Evolutionary conservation across 164 flowering plant species (phyloP).

Genomic region (Piper betle): DNA sequence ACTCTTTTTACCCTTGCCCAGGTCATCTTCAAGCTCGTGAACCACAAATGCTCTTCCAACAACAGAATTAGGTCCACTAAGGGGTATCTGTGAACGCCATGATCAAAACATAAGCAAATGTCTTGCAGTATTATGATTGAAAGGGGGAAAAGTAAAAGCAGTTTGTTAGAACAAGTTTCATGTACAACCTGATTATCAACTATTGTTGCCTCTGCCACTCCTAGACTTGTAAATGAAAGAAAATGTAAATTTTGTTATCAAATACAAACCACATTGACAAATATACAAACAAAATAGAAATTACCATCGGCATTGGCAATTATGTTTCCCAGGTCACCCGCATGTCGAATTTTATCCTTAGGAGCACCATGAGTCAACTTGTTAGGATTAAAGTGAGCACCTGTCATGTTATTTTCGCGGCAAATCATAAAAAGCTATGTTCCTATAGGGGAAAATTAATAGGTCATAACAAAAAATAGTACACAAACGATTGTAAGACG

Average conservation of each 20-base stretch:
- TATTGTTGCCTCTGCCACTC: constrained; percentile 89
- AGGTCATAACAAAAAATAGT: not conserved
- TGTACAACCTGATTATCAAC: constrained; percentile 65
- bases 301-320: constrained; percentile 82
- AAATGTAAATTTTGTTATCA: not conserved
- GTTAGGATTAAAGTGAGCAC: constrained; percentile 84
- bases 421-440: not conserved
- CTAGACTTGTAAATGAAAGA: constrained; percentile 19
- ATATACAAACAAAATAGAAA: constrained; percentile 1
- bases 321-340: constrained; percentile 99
- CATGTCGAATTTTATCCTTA: constrained; percentile 81
- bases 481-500: too few relatives aligned
- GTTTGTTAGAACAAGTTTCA: not conserved
- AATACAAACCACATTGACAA: not conserved
- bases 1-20: constrained; percentile 71
- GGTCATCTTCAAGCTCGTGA: constrained; percentile 94
- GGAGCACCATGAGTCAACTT: constrained; percentile 91
- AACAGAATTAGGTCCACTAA: constrained; percentile 69
- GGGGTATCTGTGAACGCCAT: constrained; percentile 51
- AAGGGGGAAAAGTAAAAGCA: not conserved
- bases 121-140: not conserved
- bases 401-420: constrained; percentile 12
- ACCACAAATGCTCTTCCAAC: constrained; percentile 91
- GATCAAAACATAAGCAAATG: constrained; percentile 1
- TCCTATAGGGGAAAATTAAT: not conserved